A percentile compares a stretch with the other conserved stretches of the same genome.
phyloP scores from a whole-genome alignment of 169 alveolate species.

The Ichthyophthirius multifiliis region DNA sequence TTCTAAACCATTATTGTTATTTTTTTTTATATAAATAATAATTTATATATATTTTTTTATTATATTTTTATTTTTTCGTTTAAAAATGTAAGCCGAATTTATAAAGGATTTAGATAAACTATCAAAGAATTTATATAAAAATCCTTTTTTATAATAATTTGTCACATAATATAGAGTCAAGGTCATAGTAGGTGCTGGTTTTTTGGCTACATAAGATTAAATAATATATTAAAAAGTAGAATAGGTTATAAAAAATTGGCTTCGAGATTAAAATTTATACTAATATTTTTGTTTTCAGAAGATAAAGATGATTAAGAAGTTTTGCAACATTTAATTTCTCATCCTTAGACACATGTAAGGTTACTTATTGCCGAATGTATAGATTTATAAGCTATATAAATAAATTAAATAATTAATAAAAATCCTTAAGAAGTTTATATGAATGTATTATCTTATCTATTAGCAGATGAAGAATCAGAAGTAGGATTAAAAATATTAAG shows the following conservation, averaged over 20 bases:
- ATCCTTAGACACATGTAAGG: background rate
- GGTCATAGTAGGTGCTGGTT: background rate
- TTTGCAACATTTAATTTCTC: background rate
- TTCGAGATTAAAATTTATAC: background rate
- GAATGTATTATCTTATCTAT: background rate
- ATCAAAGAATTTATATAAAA: no score
- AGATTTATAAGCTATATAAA: background rate
- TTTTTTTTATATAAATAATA: no score
- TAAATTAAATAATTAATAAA: background rate
- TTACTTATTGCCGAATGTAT: background rate
- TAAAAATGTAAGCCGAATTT: no score
- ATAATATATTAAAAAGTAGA: background rate
- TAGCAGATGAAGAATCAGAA: background rate
- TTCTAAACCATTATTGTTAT: no score
- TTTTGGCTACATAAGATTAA: background rate
- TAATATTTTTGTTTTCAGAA: background rate
- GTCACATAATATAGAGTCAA: background rate
- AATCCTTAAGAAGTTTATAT: background rate
- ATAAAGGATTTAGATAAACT: no score
- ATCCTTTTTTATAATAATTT: no score
- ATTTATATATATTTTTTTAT: no score
- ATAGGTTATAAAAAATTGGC: background rate
- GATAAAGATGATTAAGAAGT: slow-evolving; percentile 4
- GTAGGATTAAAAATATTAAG: background rate
- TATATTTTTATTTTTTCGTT: no score